Evolutionary conservation across 805 yeast species (phyloP), one percentile per base, ranked within the genome.

Genomic region (Nakazawaea holstii): DNA sequence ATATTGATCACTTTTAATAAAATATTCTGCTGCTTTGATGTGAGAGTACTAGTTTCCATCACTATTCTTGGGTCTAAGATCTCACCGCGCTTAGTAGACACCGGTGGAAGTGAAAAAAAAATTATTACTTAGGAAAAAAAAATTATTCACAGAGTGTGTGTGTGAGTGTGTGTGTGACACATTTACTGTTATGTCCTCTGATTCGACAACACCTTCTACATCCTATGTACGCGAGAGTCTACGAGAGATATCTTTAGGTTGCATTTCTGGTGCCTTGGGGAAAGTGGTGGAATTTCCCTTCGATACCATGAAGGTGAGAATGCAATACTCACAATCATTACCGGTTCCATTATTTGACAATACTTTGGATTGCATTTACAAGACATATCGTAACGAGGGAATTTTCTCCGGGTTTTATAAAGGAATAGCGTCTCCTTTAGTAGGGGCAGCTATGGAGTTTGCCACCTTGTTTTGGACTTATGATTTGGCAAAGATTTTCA

Each of bases 401-500:
- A 46, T 84, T 24, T 59, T 67, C 39, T 54, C 52, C 26, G 96
- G 97, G 3, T 85, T 91, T 56, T 91, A 87, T 59, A 79, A 72
- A 58, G 91, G 99, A 1, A 62, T 92, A 6, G 65, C 80, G 10
- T 87, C 95, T 0, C 98, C 98, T 0, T 66, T 91, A 41, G 60
- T 85, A 24, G 97, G 97, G 0, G 96, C 97, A 0, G 84, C 95
- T n/a, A 70, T 87, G 41, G 98, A 92, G 62, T 85, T 83, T 46
- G 90, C 96, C 3, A 80, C 84, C 2, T 67, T 92, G 8, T 92
- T 92, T 59, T 74, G 84, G 45, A 69, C 82, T 10, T 86, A 84
- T 56, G 79, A 77, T 48, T 58, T 69, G 41, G 67, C 80, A 31
- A 72, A 74, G 53, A 60, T 66, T 45, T 43, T 65, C 32, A 45